A percentile compares a stretch with the other conserved stretches of the same genome.
Conservation (phyloP, 208 protist species). For the Novymonas esmeraldas region DNA sequence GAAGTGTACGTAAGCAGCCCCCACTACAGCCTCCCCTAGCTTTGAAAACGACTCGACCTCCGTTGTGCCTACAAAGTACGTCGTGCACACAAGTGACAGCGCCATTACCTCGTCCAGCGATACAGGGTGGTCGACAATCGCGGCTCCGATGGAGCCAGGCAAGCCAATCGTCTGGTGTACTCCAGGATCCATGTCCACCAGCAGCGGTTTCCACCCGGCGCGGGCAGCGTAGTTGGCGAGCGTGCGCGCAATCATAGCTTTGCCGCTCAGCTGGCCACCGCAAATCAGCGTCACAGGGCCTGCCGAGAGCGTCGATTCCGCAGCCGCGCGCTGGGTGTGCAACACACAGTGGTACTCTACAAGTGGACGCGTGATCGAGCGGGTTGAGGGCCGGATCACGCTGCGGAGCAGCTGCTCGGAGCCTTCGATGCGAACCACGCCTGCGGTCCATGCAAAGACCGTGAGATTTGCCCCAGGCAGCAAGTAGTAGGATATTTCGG, state of each 20-base stretch:
- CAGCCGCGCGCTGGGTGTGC: slow-evolving; percentile 48
- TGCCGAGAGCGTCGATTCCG: slow-evolving; percentile 39
- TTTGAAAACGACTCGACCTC: slow-evolving; percentile 49
- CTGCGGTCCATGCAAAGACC: slow-evolving; percentile 70
- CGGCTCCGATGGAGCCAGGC: slow-evolving; percentile 67
- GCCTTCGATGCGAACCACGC: slow-evolving; percentile 65
- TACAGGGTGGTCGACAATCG: slow-evolving; percentile 75
- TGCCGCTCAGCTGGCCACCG: slow-evolving; percentile 51
- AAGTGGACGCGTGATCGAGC: slow-evolving; percentile 60
- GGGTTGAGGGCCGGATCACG: slow-evolving; percentile 50
- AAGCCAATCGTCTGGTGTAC: slow-evolving; percentile 53
- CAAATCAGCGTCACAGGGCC: slow-evolving; percentile 79
- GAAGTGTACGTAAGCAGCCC: slow-evolving; percentile 68
- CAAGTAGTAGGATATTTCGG: slow-evolving; percentile 73
- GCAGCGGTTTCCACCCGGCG: slow-evolving; percentile 71
- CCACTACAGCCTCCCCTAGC: slow-evolving; percentile 48
- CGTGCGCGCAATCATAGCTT: slow-evolving; percentile 50
- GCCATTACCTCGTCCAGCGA: slow-evolving; percentile 66
- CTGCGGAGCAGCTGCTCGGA: slow-evolving; percentile 59
- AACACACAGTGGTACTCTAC: slow-evolving; percentile 85
- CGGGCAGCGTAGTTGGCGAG: slow-evolving; percentile 81
- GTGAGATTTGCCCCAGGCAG: slow-evolving; percentile 51
- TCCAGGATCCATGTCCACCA: slow-evolving; percentile 77
- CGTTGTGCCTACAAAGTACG: slow-evolving; percentile 79
- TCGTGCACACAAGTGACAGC: slow-evolving; percentile 52